Base-by-base conservation (phyloP, 2,329 filamentous ascomycete species). In the Trichophyton simii region DNA sequence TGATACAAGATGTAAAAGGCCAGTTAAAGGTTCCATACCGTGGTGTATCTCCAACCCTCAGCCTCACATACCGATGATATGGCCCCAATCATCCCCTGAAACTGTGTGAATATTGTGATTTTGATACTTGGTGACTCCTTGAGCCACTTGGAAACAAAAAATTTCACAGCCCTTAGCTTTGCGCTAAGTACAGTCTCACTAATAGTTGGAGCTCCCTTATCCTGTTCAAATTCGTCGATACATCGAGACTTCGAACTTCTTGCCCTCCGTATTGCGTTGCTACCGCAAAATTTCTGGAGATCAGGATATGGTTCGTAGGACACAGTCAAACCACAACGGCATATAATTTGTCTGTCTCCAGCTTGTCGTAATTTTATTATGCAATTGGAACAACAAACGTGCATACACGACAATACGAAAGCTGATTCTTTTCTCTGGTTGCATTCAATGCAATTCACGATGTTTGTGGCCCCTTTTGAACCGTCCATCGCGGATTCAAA, bases 81-180 rank as follows among this genome's bases (percentile, higher is more conserved):
- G 18, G 86, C 79, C 0, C 73, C 67, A 4, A 83, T 75, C 66
- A 84, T 79, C 2, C 76, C 71, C 1, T 81, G 69, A 63, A 83
- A 87, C 65, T 86, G 82, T 0, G 79, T 82, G 65, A 84, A 87
- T 54, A 86, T 71, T 62, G 82, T 82, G 54, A 85, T 78, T 69
- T 87, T 86, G 46, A 77, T 76, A 0, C 73, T 59, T 0, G 74
- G 73, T 3, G 79, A 76, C 11, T 80, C 73, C 0, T 71, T 55
- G 11, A 78, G 68, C 68, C 76, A 78, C 9, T 73, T 69, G 2
- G 75, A 60, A 3, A 79, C 61, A 4, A 71, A 65, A 0, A 68
- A 64, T 48, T 70, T 71, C 3, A 76, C 66, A 9, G 71, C 72
- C 3, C 66, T 69, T 0, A 76, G 67, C 64, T 79, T 79, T 0